Conservation (phyloP, 2,329 filamentous ascomycete species). For the Dichotomopilus funicola region DNA sequence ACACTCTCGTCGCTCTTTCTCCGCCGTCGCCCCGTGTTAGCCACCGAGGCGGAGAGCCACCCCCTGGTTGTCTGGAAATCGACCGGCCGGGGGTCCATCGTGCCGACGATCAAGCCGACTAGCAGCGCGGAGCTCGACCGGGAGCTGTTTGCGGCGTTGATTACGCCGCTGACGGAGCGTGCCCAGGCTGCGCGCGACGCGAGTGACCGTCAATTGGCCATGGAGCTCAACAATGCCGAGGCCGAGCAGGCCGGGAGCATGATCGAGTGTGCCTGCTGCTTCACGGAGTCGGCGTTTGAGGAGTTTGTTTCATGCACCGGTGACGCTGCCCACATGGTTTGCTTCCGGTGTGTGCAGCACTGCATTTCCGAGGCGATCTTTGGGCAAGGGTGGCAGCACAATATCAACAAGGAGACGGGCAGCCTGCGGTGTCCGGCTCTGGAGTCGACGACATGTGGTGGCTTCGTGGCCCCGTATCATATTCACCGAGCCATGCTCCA, state of each 20-base stretch:
- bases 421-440: constrained; percentile 81
- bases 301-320: constrained; percentile 65
- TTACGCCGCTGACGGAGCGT: constrained; percentile 45
- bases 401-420: constrained; percentile 63
- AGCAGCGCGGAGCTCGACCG: constrained; percentile 58
- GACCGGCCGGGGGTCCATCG: constrained; percentile 46
- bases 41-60: constrained; percentile 52
- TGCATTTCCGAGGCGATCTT: constrained; percentile 83
- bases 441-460: constrained; percentile 61
- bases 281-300: constrained; percentile 63
- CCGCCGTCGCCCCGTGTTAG: constrained; percentile 51
- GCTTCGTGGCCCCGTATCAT: constrained; percentile 63
- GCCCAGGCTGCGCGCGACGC: constrained; percentile 39
- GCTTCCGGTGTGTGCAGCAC: constrained; percentile 74
- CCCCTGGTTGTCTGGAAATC: constrained; percentile 57
- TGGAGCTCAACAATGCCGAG: constrained; percentile 50
- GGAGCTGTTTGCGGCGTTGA: constrained; percentile 53
- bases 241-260: constrained; percentile 50
- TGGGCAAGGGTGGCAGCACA: constrained; percentile 84
- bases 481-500: constrained; percentile 66
- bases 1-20: constrained; percentile 65
- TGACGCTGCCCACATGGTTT: constrained; percentile 61
- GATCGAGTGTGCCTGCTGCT: constrained; percentile 75
- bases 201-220: constrained; percentile 47
- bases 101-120: constrained; percentile 59